These are phyloP conservation scores for Metschnikowia peoriensis DNA, from an alignment of 805 yeast species.

Conservation along the genomic window DNA sequence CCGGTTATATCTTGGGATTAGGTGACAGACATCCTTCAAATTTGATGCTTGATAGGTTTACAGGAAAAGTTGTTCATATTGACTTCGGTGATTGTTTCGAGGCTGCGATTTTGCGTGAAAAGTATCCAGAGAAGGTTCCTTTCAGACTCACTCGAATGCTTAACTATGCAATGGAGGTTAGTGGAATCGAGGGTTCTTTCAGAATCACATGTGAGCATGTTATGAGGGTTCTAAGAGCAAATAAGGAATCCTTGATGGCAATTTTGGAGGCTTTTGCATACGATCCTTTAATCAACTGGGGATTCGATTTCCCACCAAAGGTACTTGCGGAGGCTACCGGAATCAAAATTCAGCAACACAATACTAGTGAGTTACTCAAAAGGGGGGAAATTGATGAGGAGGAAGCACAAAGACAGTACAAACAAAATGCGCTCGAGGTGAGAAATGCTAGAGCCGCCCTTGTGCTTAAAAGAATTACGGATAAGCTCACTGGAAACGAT, in stretches of 20 bases:
- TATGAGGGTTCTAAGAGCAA: slow-evolving; percentile 89
- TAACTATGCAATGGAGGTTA: slow-evolving; percentile 97
- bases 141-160: slow-evolving; percentile 95
- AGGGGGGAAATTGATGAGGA: slow-evolving; percentile 73
- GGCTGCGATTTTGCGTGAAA: slow-evolving; percentile 94
- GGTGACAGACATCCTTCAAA: slow-evolving; percentile 99
- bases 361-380: slow-evolving; percentile 68
- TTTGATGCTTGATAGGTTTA: slow-evolving; percentile 87
- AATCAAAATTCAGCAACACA: slow-evolving; percentile 61
- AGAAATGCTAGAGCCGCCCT: slow-evolving; percentile 88
- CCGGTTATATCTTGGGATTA: slow-evolving; percentile 91
- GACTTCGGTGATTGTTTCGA: slow-evolving; percentile 99
- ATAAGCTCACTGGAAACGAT: slow-evolving; percentile 92
- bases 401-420: slow-evolving; percentile 68
- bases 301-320: slow-evolving; percentile 86
- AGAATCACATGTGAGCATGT: slow-evolving; percentile 96
- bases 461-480: slow-evolving; percentile 85
- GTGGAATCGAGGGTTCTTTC: slow-evolving; percentile 97
- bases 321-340: slow-evolving; percentile 75
- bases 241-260: slow-evolving; percentile 96
- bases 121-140: slow-evolving; percentile 97
- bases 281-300: slow-evolving; percentile 98
- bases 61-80: slow-evolving; percentile 95
- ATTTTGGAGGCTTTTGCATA: slow-evolving; percentile 97
- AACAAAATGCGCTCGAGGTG: slow-evolving; percentile 67